Evolutionary conservation across 1,284 basidiomycete genomes (phyloP), one percentile per base, ranked within the genome.

Genomic region (Moniliophthora roreri): DNA sequence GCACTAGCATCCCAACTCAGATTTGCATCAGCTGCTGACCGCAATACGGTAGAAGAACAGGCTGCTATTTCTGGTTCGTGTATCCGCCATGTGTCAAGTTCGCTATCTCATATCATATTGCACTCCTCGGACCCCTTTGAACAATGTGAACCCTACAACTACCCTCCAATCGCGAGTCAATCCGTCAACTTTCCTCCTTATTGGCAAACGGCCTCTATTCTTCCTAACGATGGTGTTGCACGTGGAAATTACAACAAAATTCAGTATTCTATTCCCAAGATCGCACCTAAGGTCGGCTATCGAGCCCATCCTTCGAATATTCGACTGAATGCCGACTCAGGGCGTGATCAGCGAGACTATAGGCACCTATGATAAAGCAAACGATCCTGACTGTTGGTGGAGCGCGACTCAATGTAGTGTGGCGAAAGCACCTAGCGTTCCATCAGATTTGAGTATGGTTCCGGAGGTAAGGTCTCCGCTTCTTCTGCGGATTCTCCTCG

Each of bases 321-420:
- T 46, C 5, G 6, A 15, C 24, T 46, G 8, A n/a, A 16, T 3
- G 16, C 4, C 1, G 13, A 23, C n/a, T 3, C 24, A 46, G 21
- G 13, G 9, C 7, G 24, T 15, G 26, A 18, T 32, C 7, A 18
- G 28, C 3, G 26, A 23, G 5, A 26, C 13, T 15, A 5, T n/a
- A 7, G 26, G 28, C 13, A 16, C 44, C 4, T 28, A 46, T 26
- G 11, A 46, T 18, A 13, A 16, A 8, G 24, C 10, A 5, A 32
- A 46, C 21, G 44, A 46, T 28, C 71, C 72, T 7, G 66, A 75
- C 45, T 79, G 74, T 53, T 80, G 82, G 82, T 85, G 82, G 82
- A 81, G 84, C 0, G 76, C 65, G 53, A 65, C 65, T 18, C 75
- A 81, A 46, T 91, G 87, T 69, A 81, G 76, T 0, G 80, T 75